These are phyloP conservation scores for Syzygium aromaticum DNA, from an alignment of 345 rosid genomes.

Conservation along the genomic window DNA sequence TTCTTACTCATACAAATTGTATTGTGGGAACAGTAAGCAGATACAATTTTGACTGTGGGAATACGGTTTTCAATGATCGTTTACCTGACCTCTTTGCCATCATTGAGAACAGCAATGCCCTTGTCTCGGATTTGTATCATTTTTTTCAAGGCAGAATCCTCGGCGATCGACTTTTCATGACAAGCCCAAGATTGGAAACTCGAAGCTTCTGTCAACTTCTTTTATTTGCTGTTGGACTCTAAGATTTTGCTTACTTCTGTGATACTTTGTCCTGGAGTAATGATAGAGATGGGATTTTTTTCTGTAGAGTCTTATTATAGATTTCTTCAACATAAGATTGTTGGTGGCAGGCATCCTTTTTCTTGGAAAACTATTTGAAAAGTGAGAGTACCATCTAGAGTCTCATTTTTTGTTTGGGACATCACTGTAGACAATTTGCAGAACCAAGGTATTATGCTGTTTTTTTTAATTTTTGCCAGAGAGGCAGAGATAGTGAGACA, in stretches of 20 bases:
- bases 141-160: background rate
- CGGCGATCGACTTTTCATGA: background rate
- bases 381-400: background rate
- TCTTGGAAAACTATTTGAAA: background rate
- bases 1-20: background rate
- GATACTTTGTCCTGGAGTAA: background rate
- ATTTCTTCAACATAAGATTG: background rate
- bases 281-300: background rate
- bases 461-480: background rate
- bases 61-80: background rate
- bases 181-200: background rate
- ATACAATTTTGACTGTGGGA: background rate
- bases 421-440: background rate
- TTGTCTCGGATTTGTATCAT: background rate
- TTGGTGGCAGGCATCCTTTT: background rate
- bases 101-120: background rate
- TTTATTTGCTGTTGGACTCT: background rate
- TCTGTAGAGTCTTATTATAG: background rate
- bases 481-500: background rate
- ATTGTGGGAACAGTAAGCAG: background rate
- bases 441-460: background rate
- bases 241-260: background rate
- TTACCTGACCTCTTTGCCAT: background rate
- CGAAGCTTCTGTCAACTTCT: background rate
- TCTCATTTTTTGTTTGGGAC: background rate